Evolutionary conservation across 2,329 filamentous ascomycete species (phyloP), one percentile per base, ranked within the genome.

Genomic region (Pestalotiopsis fici): DNA sequence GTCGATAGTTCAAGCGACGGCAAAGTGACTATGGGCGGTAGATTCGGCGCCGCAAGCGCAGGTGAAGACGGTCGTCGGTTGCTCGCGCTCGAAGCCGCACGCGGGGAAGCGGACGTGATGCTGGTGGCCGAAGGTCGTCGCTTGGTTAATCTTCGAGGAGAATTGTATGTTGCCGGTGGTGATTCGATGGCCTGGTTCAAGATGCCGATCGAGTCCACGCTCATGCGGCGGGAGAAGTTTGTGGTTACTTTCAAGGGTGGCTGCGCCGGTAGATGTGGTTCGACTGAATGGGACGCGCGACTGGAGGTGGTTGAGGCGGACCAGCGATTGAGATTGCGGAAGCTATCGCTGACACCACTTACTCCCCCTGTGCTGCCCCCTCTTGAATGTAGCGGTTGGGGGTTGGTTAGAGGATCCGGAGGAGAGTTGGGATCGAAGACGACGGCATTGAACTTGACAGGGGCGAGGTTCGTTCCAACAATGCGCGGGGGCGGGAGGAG

Each of bases 261-360:
- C 63, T 73, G 61, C 59, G 73, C 68, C 68, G 59, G 37, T 61
- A 66, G 64, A 61, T 71, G 64, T 27, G 71, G 68, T 28, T 70
- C 70, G 25, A 68, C 69, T 35, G 73, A 71, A 57, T 72, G 71
- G 59, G 83, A 85, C 47, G 80, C 77, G 70, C 79, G 82, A 68
- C 82, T 87, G 55, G 85, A 87, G 9, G 78, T 75, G 63, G 85
- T 86, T 15, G 86, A 88, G 23, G 80, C 78, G 55, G 85, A 87
- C 85, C 85, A 86, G 73, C 85, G 82, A 73, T 87, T 84, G 68
- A 85, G 79, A 69, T 83, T 83, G 74, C 82, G 83, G 54, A 83
- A 79, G 57, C 79, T 77, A 66, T 86, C 83, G 73, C 78, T 82
- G 69, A 78, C 66, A 27, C 68, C 83, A 73, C 78, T 82, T 69